A percentile compares a stretch with the other conserved stretches of the same genome.
These are phyloP conservation scores for Fraxinus velutina DNA, from an alignment of 305 asterid species.

Conservation along the genomic window DNA sequence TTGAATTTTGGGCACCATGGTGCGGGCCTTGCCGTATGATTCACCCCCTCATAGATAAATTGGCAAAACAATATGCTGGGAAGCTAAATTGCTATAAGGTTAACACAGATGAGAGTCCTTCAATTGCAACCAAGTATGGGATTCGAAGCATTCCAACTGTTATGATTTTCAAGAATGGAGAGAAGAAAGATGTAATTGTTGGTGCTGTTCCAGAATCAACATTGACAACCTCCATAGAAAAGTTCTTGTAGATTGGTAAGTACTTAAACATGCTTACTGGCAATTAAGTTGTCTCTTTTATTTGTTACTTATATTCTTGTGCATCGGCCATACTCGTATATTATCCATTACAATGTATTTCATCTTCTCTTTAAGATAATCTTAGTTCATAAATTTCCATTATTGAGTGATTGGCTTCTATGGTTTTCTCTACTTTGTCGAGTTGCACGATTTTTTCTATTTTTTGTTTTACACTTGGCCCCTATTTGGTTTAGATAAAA, in stretches of 20 bases:
- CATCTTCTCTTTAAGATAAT: background rate
- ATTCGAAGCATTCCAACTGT: constrained; percentile 93
- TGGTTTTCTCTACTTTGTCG: background rate
- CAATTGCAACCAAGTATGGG: constrained; percentile 71
- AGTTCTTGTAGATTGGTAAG: constrained; percentile 58
- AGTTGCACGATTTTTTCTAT: background rate
- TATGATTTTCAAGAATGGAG: constrained; percentile 68
- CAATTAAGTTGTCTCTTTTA: constrained; percentile 3
- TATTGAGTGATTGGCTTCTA: background rate
- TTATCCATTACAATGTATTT: background rate
- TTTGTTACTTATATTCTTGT: constrained; percentile 3
- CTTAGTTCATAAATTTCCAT: background rate
- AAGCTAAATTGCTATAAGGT: constrained; percentile 80
- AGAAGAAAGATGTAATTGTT: constrained; percentile 77
- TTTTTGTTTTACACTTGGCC: background rate
- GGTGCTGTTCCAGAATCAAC: constrained; percentile 90
- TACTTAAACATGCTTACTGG: constrained; percentile 16
- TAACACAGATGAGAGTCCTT: constrained; percentile 74
- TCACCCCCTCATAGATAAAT: constrained; percentile 70
- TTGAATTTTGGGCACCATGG: constrained; percentile 98
- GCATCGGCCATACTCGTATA: background rate
- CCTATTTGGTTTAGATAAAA: background rate
- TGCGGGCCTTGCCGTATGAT: constrained; percentile 96
- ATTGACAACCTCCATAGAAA: constrained; percentile 63
- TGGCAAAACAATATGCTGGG: constrained; percentile 62